A percentile compares a stretch with the other conserved stretches of the same genome.
Conservation (phyloP, 768 basidiomycete species). For the Suillus americanus region DNA sequence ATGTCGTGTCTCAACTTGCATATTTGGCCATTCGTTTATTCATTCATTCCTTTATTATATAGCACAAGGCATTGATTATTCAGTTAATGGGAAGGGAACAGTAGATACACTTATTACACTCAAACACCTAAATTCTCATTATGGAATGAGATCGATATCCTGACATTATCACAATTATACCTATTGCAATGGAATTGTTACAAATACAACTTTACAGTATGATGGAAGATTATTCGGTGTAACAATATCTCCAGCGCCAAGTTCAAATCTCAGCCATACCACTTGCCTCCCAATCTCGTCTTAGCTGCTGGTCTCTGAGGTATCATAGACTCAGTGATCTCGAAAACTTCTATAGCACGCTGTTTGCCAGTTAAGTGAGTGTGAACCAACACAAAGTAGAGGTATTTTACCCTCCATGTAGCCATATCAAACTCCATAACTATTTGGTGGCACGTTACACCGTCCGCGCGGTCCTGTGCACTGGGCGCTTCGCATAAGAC, state of each 20-base stretch:
- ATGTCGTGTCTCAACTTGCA: no score
- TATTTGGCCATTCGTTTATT: not conserved
- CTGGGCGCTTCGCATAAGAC: constrained; percentile 65
- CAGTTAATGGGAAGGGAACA: not conserved
- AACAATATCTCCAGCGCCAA: not conserved
- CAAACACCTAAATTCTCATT: not conserved
- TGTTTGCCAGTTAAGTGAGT: constrained; percentile 27
- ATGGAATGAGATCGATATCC: no score
- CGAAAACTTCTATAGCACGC: constrained; percentile 86
- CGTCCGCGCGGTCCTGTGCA: constrained; percentile 59
- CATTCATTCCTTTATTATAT: not conserved
- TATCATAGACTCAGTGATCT: constrained; percentile 74
- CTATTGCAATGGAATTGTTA: not conserved
- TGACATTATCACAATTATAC: constrained; percentile 1
- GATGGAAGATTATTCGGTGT: not conserved
- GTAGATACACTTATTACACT: not conserved
- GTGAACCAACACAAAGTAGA: not conserved
- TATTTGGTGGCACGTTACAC: constrained; percentile 76
- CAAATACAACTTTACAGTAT: not conserved
- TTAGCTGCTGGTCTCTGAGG: constrained; percentile 67
- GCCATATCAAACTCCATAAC: constrained; percentile 91
- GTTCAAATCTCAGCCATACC: constrained; percentile 56
- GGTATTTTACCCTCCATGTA: constrained; percentile 72
- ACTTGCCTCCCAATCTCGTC: constrained; percentile 60
- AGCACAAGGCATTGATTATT: not conserved